These are phyloP conservation scores for Limnomonas spitsbergensis DNA, from an alignment of 139 green algal genomes.

Conservation along the genomic window DNA sequence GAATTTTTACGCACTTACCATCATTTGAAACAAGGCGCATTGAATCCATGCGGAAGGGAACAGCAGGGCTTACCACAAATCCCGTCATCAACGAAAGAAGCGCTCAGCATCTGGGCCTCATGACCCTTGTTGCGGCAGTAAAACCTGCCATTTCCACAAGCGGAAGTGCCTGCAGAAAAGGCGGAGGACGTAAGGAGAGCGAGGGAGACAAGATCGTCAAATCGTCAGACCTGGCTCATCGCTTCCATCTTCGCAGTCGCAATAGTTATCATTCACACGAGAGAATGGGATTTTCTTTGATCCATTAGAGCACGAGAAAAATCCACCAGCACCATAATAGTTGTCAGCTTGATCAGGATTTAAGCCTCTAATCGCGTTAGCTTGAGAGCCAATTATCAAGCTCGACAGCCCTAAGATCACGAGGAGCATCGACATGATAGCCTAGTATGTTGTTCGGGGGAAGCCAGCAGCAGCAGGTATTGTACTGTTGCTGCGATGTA, in stretches of 20 bases:
- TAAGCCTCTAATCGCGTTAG: neutral
- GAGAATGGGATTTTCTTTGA: conserved; percentile 47
- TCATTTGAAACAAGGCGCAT: too few relatives aligned
- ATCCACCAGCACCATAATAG: neutral
- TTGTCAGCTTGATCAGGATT: neutral
- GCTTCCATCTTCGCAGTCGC: conserved; percentile 88
- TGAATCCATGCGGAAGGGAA: too few relatives aligned
- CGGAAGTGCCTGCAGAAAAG: neutral
- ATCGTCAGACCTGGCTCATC: conserved; percentile 82
- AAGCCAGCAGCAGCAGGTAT: too few relatives aligned
- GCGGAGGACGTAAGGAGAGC: neutral
- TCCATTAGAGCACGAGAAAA: conserved; percentile 52
- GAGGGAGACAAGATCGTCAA: neutral
- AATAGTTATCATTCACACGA: conserved; percentile 91
- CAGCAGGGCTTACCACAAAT: conserved; percentile 78
- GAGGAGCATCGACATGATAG: too few relatives aligned
- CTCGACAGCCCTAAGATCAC: too few relatives aligned
- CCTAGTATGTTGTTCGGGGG: too few relatives aligned
- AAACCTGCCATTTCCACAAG: conserved; percentile 50
- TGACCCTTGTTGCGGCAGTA: conserved; percentile 84
- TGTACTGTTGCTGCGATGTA: too few relatives aligned
- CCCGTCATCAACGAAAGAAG: conserved; percentile 88
- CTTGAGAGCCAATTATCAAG: too few relatives aligned
- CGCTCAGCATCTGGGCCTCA: conserved; percentile 57
- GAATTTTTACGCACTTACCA: too few relatives aligned